Conservation (phyloP, 1,139 yeast species). For the Blastobotrys capitulatus region DNA sequence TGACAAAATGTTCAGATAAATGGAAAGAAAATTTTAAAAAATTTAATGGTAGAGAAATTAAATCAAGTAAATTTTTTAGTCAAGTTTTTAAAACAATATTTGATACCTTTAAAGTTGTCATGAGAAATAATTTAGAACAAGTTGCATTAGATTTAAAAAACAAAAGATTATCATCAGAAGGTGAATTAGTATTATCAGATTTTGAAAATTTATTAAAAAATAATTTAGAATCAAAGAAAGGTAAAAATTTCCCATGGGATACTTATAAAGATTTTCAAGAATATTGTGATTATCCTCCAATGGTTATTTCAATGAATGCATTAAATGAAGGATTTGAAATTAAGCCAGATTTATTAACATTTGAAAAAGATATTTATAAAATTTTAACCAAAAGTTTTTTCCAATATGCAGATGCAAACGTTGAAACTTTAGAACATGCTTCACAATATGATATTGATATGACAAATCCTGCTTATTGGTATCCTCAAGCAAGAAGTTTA, state of each 20-base stretch:
- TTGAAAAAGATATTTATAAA: background rate
- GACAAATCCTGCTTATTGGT: slow-evolving; percentile 70
- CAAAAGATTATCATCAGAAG: background rate
- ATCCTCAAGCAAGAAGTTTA: slow-evolving; percentile 77
- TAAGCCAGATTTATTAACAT: background rate
- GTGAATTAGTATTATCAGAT: background rate
- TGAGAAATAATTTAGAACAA: too few relatives aligned
- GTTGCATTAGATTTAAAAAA: background rate
- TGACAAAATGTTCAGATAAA: too few relatives aligned
- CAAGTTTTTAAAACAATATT: too few relatives aligned
- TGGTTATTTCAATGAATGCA: background rate
- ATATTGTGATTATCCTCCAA: slow-evolving; percentile 5
- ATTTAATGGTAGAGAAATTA: too few relatives aligned
- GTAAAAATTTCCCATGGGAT: slow-evolving; percentile 6
- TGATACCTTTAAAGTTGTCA: too few relatives aligned
- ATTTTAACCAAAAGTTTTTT: slow-evolving; percentile 5
- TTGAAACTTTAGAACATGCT: background rate
- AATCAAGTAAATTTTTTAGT: too few relatives aligned
- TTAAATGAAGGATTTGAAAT: background rate
- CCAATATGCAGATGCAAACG: background rate
- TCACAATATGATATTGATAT: slow-evolving; percentile 13
- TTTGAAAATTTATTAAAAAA: background rate
- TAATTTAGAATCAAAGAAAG: background rate
- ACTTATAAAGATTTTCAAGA: slow-evolving; percentile 7
- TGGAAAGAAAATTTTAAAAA: too few relatives aligned